Percentiles rank a stretch among this genome's conserved stretches.
phyloP scores from a whole-genome alignment of 2,329 filamentous ascomycete species.

The Fusarium sp. region DNA sequence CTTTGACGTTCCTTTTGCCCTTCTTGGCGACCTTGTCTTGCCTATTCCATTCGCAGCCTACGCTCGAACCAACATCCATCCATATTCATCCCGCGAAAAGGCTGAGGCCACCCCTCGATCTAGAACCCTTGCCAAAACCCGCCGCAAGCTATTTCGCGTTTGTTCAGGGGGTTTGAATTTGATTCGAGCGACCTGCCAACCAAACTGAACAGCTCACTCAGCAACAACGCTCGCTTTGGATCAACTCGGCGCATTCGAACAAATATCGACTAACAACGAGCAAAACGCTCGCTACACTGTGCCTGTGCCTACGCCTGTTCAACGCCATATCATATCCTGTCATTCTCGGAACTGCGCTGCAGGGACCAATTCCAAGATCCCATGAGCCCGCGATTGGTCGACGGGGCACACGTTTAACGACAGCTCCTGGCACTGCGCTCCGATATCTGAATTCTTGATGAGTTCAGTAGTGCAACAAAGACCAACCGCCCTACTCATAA shows the following conservation, averaged over 20 bases:
- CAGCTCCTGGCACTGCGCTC: slow-evolving; percentile 36
- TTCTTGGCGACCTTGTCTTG: not conserved
- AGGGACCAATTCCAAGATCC: slow-evolving; percentile 30
- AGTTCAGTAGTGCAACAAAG: slow-evolving; percentile 34
- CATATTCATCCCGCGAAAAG: slow-evolving; percentile 36
- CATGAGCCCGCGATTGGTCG: slow-evolving; percentile 42
- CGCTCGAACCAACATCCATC: slow-evolving; percentile 5
- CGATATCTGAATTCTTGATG: slow-evolving; percentile 43
- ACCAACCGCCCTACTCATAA: slow-evolving; percentile 7
- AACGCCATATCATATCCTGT: not conserved
- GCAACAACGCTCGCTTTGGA: slow-evolving; percentile 25
- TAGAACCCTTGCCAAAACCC: slow-evolving; percentile 42
- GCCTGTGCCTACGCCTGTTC: not conserved
- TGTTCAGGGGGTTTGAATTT: slow-evolving; percentile 44
- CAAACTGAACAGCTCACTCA: slow-evolving; percentile 34
- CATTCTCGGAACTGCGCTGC: slow-evolving; percentile 8
- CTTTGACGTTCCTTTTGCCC: not conserved
- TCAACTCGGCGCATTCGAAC: slow-evolving; percentile 1
- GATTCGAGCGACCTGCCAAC: slow-evolving; percentile 26
- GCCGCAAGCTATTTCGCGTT: slow-evolving; percentile 42
- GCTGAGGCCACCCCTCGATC: slow-evolving; percentile 44
- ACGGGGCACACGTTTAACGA: slow-evolving; percentile 36
- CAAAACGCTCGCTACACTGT: not conserved
- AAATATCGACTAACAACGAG: slow-evolving; percentile 4
- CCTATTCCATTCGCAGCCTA: not conserved